Base-by-base conservation (phyloP, 176 grass and related monocot species). In the Elaeis guineensis region DNA sequence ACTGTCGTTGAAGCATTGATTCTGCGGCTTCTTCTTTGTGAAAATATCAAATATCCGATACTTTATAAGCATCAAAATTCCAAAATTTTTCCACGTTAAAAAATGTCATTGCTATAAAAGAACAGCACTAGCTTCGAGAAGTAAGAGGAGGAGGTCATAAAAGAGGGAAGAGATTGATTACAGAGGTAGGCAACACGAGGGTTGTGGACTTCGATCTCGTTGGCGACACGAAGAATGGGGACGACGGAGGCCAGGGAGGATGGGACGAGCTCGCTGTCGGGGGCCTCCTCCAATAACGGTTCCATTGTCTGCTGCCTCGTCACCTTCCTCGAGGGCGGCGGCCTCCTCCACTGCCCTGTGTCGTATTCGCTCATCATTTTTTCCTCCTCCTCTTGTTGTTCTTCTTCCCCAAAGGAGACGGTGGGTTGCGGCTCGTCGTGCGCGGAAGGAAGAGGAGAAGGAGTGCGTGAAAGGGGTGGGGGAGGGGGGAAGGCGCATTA, bases 211-310 rank as follows among this genome's bases (percentile, higher is more conserved):
- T 98, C 94, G 70, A 98, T 86, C 74, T 89, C 94, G 80, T 92
- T 98, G 48, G 94, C 94, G 25, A 86, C 84, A 62, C 94, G 94
- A 67, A 98, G 82, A 56, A 98, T 83, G 70, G 88, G 93, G 25
- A 81, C 85, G 39, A 98, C 86, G 35, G 79, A 65, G 21, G 79
- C 84, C 17, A 98, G 87, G 44, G 88, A 83, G 21, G 79, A 51
- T 0, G 93, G 93, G 53, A 98, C 93, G 20, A 92, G 71, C 77
- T 98, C 93, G 53, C 83, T 95, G 55, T 98, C 93, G 8, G 55
- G 25, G 2, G 15, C 62, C 25, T 77, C 83, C 19, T 29, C 58
- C 23, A 2, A 0, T 1, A 2, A 2, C 1, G 23, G 23, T 23
- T 23, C 23, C 23, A 23, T 63, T 48, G 80, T 61, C 52, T 23